Conservation (phyloP, 2,329 filamentous ascomycete species). For the Cladophialophora psammophila region DNA sequence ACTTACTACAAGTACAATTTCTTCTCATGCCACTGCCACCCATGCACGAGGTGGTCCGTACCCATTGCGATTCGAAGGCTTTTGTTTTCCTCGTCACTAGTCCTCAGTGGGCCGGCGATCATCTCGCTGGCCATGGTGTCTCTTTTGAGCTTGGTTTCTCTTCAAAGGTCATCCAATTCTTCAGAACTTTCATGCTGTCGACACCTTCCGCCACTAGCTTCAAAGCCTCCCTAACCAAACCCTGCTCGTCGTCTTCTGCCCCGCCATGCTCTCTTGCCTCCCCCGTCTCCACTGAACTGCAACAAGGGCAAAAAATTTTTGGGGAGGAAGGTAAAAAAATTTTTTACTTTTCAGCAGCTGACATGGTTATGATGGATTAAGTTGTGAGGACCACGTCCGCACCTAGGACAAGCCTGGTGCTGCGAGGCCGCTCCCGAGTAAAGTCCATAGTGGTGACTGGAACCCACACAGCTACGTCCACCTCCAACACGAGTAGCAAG, state of each 20-base stretch:
- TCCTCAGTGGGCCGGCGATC: neutral
- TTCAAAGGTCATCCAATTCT: neutral
- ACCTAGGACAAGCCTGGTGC: conserved; percentile 1
- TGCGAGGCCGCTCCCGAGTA: conserved; percentile 2
- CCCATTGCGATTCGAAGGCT: neutral
- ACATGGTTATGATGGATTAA: conserved; percentile 10
- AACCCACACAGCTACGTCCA: conserved; percentile 1
- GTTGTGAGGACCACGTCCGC: neutral
- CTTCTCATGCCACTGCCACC: neutral
- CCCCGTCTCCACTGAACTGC: neutral
- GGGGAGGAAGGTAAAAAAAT: neutral
- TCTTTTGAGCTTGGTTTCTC: neutral
- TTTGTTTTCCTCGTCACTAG: neutral
- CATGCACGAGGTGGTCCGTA: neutral
- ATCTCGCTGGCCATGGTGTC: neutral
- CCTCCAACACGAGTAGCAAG: conserved; percentile 1
- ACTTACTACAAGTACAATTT: neutral
- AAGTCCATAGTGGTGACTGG: neutral
- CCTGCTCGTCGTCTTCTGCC: conserved; percentile 1
- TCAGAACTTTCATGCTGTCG: neutral
- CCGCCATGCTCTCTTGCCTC: conserved; percentile 1
- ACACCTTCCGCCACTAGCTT: conserved; percentile 4
- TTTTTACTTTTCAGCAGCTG: conserved; percentile 7
- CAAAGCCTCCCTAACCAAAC: neutral
- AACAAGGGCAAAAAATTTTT: neutral